Evolutionary conservation across 1,284 basidiomycete species (phyloP), one percentile per base, ranked within the genome.

Genomic region (Athelia psychrophila): DNA sequence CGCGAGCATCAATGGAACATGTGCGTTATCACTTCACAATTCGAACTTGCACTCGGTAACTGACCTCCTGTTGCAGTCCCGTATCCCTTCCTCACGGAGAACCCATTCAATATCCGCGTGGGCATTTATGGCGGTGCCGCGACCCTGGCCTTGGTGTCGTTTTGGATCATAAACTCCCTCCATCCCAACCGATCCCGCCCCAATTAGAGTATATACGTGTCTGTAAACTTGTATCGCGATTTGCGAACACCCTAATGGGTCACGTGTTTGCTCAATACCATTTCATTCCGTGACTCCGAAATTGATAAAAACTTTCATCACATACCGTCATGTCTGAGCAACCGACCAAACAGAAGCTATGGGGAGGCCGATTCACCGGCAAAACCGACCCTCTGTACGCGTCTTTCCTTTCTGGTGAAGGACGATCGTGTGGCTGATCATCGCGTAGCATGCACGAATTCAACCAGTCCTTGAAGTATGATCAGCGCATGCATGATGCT

Each of bases 381-480:
- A 83, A 84, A 60, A 93, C 90, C 0, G 92, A 93, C 70, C 93
- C 92, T 49, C 71, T 94, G 92, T 92, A 69, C 59, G 86, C 67
- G 33, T 13, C n/a, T 48, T 23, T 30, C 27, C 48, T 15, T 22
- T 44, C 38, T 48, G 25, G 50, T 19, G 18, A 35, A 32, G 51
- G 47, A 47, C 36, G 44, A 47, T 42, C 30, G 15, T 52, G 50
- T 56, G 25, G 50, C 18, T 30, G 32, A 24, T 22, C 16, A 30
- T 40, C n/a, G 33, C 50, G 45, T 60, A 94, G 93, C 40, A 97
- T 97, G 94, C 92, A 95, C 70, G 88, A 86, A 45, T 97, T 95
- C 77, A 97, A 96, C 68, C 92, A 96, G 68, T 98, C 95, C 35
- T 78, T 99, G 61, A 88, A 84, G 60, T 99, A 98, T 70, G 96